phyloP scores from a whole-genome alignment of 2,329 filamentous ascomycete genomes.

The Claviceps lovelessii region DNA sequence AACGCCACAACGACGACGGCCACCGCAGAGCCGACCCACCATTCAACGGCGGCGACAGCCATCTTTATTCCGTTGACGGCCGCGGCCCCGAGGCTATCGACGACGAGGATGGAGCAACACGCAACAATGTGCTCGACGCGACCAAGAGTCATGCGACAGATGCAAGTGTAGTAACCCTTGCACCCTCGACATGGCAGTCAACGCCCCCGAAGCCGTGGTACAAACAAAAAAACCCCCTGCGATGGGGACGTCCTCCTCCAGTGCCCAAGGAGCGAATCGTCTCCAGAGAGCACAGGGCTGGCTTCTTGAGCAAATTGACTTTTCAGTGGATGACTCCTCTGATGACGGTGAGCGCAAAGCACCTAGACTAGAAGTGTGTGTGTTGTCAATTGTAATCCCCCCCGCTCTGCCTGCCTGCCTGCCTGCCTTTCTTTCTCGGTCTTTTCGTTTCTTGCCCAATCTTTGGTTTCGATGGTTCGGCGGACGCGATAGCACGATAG shows the following conservation, averaged over 20 bases:
- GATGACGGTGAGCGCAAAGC: constrained; percentile 48
- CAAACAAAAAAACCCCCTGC: constrained; percentile 45
- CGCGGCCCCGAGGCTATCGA: constrained; percentile 9
- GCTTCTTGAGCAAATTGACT: constrained; percentile 59
- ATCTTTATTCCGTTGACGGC: not conserved
- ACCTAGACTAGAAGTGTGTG: not conserved
- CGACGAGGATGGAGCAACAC: constrained; percentile 3
- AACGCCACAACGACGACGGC: not conserved
- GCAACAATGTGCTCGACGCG: constrained; percentile 8
- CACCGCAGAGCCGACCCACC: not conserved
- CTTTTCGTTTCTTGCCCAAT: not conserved
- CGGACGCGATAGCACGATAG: not conserved
- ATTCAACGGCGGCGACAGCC: not conserved
- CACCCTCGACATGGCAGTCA: constrained; percentile 19
- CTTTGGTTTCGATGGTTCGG: not conserved
- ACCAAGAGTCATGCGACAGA: constrained; percentile 41
- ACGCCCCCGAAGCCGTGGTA: constrained; percentile 41
- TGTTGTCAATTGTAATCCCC: not conserved
- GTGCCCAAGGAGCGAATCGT: constrained; percentile 37
- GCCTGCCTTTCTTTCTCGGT: not conserved
- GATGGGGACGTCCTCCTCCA: constrained; percentile 42
- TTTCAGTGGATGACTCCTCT: constrained; percentile 86
- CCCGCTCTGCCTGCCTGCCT: not conserved
- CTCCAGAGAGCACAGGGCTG: constrained; percentile 58
- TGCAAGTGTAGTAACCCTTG: constrained; percentile 33